phyloP scores from a whole-genome alignment of 257 asterid species.

The Fraxinus quadrangulata region DNA sequence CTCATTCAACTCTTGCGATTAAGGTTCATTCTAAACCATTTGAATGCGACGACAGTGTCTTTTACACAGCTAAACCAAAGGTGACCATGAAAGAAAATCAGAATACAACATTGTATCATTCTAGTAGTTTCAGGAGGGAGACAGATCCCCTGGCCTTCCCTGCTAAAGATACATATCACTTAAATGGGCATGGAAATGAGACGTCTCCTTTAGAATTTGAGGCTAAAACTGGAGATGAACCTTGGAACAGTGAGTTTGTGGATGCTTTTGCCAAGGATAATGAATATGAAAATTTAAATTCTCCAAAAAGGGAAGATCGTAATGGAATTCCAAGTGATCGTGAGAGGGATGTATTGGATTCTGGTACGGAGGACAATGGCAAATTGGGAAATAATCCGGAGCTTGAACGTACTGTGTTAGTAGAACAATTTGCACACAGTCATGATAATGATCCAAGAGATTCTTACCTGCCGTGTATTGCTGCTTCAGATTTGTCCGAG shows the following conservation, averaged over 20 bases:
- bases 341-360: slow-evolving; percentile 38
- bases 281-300: slow-evolving; percentile 30
- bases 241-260: slow-evolving; percentile 32
- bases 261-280: slow-evolving; percentile 33
- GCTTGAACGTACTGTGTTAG: slow-evolving; percentile 26
- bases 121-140: slow-evolving; percentile 38
- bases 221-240: slow-evolving; percentile 34
- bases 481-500: slow-evolving; percentile 33
- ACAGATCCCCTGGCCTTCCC: slow-evolving; percentile 37
- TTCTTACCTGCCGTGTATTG: slow-evolving; percentile 28
- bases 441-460: slow-evolving; percentile 34
- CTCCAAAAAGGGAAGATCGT: slow-evolving; percentile 29
- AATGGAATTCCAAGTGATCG: slow-evolving; percentile 27
- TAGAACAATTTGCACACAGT: slow-evolving; percentile 26
- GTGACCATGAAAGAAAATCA: slow-evolving; percentile 62
- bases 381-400: slow-evolving; percentile 33
- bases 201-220: slow-evolving; percentile 27
- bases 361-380: slow-evolving; percentile 34
- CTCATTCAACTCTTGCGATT: slow-evolving; percentile 18
- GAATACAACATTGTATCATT: slow-evolving; percentile 38
- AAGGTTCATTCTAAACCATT: slow-evolving; percentile 33
- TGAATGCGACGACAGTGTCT: slow-evolving; percentile 42
- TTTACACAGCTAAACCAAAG: slow-evolving; percentile 45
- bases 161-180: slow-evolving; percentile 33
- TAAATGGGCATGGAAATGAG: slow-evolving; percentile 36